Base-by-base conservation (phyloP, 169 alveolate species). In the Plasmodium fragile region DNA sequence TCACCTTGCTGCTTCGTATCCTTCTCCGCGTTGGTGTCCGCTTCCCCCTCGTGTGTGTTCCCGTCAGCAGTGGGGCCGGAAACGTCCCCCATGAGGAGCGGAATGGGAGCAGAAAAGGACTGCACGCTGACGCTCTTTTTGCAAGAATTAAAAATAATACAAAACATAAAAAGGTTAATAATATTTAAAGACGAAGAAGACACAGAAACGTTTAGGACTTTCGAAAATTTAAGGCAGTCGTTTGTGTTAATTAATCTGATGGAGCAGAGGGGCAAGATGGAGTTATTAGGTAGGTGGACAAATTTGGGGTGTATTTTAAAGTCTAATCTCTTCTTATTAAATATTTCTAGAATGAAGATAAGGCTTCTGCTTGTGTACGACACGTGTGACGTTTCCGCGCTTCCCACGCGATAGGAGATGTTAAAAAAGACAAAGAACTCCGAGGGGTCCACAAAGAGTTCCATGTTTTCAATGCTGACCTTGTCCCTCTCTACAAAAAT, bases 381-480 rank as follows among this genome's bases (percentile, higher is more conserved):
- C 18, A n/a, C 16, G 36, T 70, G 28, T 32, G 65, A 11, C 1
- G 3, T 8, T 10, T 18, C 34, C 18, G 65, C 13, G 4, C 1
- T 8, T 10, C 32, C 34, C 18, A 4, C 36, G 34, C 55, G 39
- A 52, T 89, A 89, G 25, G 94, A 89, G 25, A 89, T 28, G 36
- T 69, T 80, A 89, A 89, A 79, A 43, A 89, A 89, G 16, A 89
- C 94, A 41, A 89, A 89, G 71, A 89, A 89, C 59, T 89, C 94
- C n/a, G 94, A 89, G 4, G 94, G 94, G 32, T 89, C 94, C 13
- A 89, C 52, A 80, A 89, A 89, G 34, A 89, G 22, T 34, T 89
- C 91, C 1, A 89, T 49, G 34, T 89, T 89, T 80, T 79, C 90
- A 3, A 89, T 89, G 49, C 71, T 36, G 22, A 41, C 53, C 2